Evolutionary conservation across 352 stramenopile species (phyloP).

Genomic region (Phytophthora citricola): DNA sequence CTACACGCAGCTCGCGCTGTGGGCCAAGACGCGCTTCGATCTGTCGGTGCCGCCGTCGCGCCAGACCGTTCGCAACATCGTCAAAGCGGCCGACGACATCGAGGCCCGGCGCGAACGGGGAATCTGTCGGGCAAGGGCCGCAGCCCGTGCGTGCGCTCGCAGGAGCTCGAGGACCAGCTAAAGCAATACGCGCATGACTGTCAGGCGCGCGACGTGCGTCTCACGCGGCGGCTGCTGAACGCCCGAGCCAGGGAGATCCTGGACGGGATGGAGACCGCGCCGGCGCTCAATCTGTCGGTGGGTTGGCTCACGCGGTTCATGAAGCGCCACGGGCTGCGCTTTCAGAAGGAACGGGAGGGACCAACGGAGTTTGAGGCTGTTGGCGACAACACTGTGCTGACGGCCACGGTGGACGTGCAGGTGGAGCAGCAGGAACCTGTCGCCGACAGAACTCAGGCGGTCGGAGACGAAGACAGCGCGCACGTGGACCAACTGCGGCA

Average conservation of each 20-base stretch:
- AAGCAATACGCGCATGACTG: slow-evolving; percentile 20
- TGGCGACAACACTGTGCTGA: neutral
- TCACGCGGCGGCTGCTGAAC: slow-evolving; percentile 24
- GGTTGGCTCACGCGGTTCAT: slow-evolving; percentile 38
- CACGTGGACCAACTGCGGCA: slow-evolving; percentile 23
- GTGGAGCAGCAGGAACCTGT: neutral
- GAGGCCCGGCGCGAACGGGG: slow-evolving; percentile 19
- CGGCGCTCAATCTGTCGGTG: slow-evolving; percentile 24
- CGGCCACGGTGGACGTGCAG: neutral
- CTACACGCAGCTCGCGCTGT: slow-evolving; percentile 31
- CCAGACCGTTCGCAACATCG: slow-evolving; percentile 30
- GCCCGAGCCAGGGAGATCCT: slow-evolving; percentile 22
- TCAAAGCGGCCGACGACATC: slow-evolving; percentile 21
- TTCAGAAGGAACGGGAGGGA: slow-evolving; percentile 23
- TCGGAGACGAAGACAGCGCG: slow-evolving; percentile 1
- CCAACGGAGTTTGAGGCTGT: neutral
- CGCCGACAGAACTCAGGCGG: neutral
- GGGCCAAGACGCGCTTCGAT: slow-evolving; percentile 26
- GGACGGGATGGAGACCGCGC: slow-evolving; percentile 23
- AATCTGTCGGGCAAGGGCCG: slow-evolving; percentile 17
- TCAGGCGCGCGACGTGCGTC: neutral
- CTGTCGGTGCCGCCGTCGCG: slow-evolving; percentile 23
- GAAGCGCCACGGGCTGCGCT: slow-evolving; percentile 29
- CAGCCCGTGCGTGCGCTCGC: slow-evolving; percentile 19
- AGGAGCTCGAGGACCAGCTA: slow-evolving; percentile 23